Percentiles rank a stretch among this genome's conserved stretches.
Conservation (phyloP, 495 filamentous ascomycete genomes). For the Talaromyces wortmannii region DNA sequence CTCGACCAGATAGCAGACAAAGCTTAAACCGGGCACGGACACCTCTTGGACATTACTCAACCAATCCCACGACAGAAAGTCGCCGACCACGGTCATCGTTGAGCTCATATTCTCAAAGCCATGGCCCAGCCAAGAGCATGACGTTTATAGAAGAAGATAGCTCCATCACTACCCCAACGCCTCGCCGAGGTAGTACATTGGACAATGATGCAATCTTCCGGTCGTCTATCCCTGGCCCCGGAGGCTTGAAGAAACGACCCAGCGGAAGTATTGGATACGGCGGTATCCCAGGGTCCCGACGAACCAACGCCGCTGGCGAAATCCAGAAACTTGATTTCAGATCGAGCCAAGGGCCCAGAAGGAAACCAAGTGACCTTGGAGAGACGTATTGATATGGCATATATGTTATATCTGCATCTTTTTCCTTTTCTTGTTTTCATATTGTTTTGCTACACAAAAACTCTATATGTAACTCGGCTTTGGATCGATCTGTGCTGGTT, state of each 20-base stretch:
- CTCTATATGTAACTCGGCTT: background rate
- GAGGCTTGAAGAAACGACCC: conserved; percentile 40
- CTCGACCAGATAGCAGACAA: conserved; percentile 60
- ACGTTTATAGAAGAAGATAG: conserved; percentile 36
- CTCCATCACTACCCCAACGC: conserved; percentile 27
- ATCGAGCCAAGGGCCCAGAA: conserved; percentile 43
- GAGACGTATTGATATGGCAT: conserved; percentile 50
- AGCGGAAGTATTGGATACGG: conserved; percentile 40
- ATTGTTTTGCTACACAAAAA: background rate
- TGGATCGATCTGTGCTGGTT: background rate
- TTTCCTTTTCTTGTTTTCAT: background rate
- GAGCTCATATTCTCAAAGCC: conserved; percentile 23
- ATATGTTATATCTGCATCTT: background rate
- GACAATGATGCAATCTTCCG: conserved; percentile 17
- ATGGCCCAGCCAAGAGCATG: conserved; percentile 31
- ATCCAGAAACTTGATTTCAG: conserved; percentile 38
- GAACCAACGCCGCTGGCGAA: conserved; percentile 39
- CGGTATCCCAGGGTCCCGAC: conserved; percentile 42
- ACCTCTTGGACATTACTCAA: conserved; percentile 46
- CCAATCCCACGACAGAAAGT: conserved; percentile 35
- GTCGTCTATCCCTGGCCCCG: conserved; percentile 28
- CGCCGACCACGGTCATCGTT: conserved; percentile 41
- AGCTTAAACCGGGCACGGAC: conserved; percentile 62
- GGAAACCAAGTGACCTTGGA: conserved; percentile 54
- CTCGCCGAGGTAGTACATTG: conserved; percentile 17